Percentiles rank a stretch among this genome's conserved stretches.
phyloP scores from a whole-genome alignment of 495 filamentous ascomycete species.

The Bacidia rubella region DNA sequence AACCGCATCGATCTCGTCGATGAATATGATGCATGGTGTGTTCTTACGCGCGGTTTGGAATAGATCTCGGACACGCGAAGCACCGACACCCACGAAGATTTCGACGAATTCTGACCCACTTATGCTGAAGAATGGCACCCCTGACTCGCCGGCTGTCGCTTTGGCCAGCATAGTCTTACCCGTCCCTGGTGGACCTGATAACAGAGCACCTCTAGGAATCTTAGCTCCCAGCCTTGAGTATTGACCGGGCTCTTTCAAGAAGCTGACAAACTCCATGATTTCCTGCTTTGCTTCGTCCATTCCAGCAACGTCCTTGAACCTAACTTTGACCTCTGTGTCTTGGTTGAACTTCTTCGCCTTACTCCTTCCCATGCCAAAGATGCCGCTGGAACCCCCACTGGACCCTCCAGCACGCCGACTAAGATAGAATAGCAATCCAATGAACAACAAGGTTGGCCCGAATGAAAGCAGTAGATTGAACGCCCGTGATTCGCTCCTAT shows the following conservation, averaged over 20 bases:
- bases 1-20: slow-evolving; percentile 98
- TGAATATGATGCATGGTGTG: slow-evolving; percentile 97
- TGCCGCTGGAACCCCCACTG: slow-evolving; percentile 48
- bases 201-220: slow-evolving; percentile 90
- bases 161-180: slow-evolving; percentile 97
- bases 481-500: slow-evolving; percentile 60
- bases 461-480: slow-evolving; percentile 51
- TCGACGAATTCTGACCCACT: slow-evolving; percentile 98
- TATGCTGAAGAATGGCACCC: slow-evolving; percentile 94
- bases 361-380: slow-evolving; percentile 92
- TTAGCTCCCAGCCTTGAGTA: slow-evolving; percentile 93
- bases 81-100: slow-evolving; percentile 98
- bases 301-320: slow-evolving; percentile 92
- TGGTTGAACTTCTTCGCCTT: slow-evolving; percentile 94
- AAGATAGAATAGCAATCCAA: slow-evolving; percentile 62
- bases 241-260: slow-evolving; percentile 76
- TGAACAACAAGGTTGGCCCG: slow-evolving; percentile 73
- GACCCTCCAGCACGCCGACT: slow-evolving; percentile 47
- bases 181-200: slow-evolving; percentile 91
- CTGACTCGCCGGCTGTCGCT: slow-evolving; percentile 94
- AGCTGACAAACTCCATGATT: slow-evolving; percentile 98
- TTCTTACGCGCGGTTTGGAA: slow-evolving; percentile 92
- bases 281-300: slow-evolving; percentile 98
- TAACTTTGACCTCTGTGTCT: slow-evolving; percentile 87
- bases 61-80: slow-evolving; percentile 85